A percentile compares a stretch with the other conserved stretches of the same genome.
phyloP scores from a whole-genome alignment of 1,284 basidiomycete species.

The Stygiomarasmius scandens region DNA sequence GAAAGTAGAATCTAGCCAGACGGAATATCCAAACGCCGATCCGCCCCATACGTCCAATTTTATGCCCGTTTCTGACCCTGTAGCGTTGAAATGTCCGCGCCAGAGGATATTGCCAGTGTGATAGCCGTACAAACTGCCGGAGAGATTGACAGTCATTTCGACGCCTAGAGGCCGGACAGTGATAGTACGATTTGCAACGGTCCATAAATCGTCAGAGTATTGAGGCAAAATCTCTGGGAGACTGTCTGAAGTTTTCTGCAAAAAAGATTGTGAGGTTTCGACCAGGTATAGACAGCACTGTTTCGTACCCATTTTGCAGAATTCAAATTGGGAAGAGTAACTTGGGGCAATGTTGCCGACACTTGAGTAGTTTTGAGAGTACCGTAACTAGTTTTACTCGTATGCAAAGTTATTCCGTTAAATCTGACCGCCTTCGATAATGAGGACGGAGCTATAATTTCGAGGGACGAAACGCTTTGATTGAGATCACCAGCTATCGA shows the following conservation, averaged over 20 bases:
- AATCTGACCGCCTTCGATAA: slow-evolving; percentile 40
- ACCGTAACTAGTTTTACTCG: slow-evolving; percentile 41
- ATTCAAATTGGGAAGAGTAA: slow-evolving; percentile 35
- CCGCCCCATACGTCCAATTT: slow-evolving; percentile 46
- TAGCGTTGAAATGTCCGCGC: slow-evolving; percentile 51
- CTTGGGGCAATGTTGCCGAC: slow-evolving; percentile 31
- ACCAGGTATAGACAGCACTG: too few relatives aligned
- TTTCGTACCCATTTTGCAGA: slow-evolving; percentile 37
- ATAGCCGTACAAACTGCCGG: slow-evolving; percentile 55
- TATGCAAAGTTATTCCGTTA: slow-evolving; percentile 35
- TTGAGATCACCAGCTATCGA: slow-evolving; percentile 46
- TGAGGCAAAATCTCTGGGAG: slow-evolving; percentile 36
- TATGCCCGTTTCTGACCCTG: slow-evolving; percentile 44
- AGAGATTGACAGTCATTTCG: slow-evolving; percentile 44
- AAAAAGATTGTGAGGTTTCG: not conserved
- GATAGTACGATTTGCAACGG: slow-evolving; percentile 37
- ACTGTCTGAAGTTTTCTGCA: slow-evolving; percentile 40
- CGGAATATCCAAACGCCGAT: slow-evolving; percentile 47
- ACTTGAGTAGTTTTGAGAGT: slow-evolving; percentile 31
- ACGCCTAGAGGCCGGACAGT: slow-evolving; percentile 41
- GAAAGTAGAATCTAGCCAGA: slow-evolving; percentile 52
- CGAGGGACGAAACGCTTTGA: slow-evolving; percentile 39
- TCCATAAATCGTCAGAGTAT: slow-evolving; percentile 42
- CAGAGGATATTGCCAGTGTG: slow-evolving; percentile 60
- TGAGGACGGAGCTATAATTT: slow-evolving; percentile 45